Evolutionary conservation across 164 flowering plant genomes (phyloP), one percentile per base, ranked within the genome.

Genomic region (Vitis amurensis): DNA sequence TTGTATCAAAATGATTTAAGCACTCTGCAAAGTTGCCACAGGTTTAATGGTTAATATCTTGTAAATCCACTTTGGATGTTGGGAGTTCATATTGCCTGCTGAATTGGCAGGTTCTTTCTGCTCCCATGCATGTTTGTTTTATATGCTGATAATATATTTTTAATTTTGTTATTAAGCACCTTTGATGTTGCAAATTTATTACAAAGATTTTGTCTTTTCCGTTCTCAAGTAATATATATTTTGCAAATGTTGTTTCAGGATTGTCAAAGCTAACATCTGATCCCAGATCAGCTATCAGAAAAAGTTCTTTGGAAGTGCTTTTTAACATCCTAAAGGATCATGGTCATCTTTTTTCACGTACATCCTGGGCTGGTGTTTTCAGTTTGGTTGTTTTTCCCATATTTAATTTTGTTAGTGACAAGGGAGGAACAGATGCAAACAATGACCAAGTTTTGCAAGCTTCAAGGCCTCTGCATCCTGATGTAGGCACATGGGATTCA

Each of bases 261-360:
- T 81, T 96, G 72, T 88, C 99, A 68, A 89, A 86, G 69, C 78
- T 96, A 62, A 89, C 99, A 50, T 88, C 94, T 51, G 99, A 93
- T 82, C 85, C 98, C 15, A 81, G 99, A 79, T 80, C 89, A 60
- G 87, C 97, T 19, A 94, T 96, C 66, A 79, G 97, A 73, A 96
- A 85, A 78, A 89, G 97, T 77, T 81, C 99, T 53, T 77, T 96
- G 79, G 97, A 96, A 86, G 97, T 96, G 61, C 94, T 96, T 27
- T 96, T 93, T 68, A 89, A 94, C 80, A 96, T 93, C 76, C 84
- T 96, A 30, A 92, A 88, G 80, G 99, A 96, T 82, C 99, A 96
- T 74, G 99, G 99, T 55, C 89, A 87, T 79, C 93, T 89, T 50
- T 96, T 96, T 77, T 87, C 99, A 15, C 82, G 77, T 52, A 66